Conservation (phyloP, 352 stramenopile genomes). For the Peronosclerospora sorghi region DNA sequence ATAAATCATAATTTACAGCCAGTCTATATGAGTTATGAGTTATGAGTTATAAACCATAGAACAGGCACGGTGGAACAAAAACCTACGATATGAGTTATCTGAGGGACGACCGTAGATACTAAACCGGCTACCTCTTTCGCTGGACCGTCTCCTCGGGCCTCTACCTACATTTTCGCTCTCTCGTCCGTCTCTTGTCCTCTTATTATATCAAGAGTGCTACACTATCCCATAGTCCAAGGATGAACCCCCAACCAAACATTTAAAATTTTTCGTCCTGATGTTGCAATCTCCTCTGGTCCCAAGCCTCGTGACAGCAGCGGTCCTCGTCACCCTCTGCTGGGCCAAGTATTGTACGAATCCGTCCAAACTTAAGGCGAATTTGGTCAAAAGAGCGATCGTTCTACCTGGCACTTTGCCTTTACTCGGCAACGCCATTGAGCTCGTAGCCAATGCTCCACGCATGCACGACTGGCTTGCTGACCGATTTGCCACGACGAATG, state of each 20-base stretch:
- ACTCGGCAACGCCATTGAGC: conserved; percentile 32
- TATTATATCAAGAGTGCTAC: no score
- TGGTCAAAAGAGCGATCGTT: conserved; percentile 14
- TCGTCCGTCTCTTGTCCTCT: no score
- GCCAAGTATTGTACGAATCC: conserved; percentile 9
- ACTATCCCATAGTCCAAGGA: no score
- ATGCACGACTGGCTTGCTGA: conserved; percentile 38
- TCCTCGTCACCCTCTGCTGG: conserved; percentile 16
- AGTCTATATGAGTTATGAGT: no score
- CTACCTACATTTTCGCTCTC: no score
- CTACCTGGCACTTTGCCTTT: conserved; percentile 26
- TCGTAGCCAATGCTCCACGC: conserved; percentile 17
- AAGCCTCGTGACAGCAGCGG: conserved; percentile 13
- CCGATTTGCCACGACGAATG: conserved; percentile 23
- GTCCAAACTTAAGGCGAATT: conserved; percentile 8
- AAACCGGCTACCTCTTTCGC: no score
- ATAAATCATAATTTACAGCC: no score
- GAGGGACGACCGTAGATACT: no score
- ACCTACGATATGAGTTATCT: no score
- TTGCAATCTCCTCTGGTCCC: conserved; percentile 15
- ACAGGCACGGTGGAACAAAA: no score
- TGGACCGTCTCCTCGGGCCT: no score
- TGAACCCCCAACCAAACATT: neutral
- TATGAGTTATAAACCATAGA: no score
- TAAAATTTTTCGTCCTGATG: conserved; percentile 15